These are phyloP conservation scores for Yarrowia osloensis DNA, from an alignment of 805 yeast genomes.

Conservation along the genomic window DNA sequence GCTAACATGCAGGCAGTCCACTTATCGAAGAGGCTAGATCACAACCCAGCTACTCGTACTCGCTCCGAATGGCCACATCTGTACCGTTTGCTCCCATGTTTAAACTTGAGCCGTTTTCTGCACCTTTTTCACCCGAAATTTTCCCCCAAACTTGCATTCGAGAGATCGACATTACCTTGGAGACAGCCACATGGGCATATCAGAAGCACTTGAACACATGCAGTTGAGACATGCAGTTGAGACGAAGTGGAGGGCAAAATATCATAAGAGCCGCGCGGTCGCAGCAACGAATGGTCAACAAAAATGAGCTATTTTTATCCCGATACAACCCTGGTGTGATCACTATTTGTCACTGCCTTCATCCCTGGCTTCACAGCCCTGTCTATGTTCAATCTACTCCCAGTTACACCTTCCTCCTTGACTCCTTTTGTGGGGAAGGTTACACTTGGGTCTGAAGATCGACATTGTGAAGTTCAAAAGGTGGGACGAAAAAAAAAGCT, in stretches of 20 bases:
- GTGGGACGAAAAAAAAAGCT: background rate
- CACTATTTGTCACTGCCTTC: too few relatives aligned
- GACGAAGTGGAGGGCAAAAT: background rate
- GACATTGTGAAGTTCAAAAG: background rate
- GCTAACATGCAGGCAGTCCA: too few relatives aligned
- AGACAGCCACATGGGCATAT: background rate
- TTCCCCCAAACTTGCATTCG: background rate
- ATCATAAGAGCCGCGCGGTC: background rate
- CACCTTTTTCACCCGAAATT: background rate
- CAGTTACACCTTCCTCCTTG: background rate
- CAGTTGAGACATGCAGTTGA: too few relatives aligned
- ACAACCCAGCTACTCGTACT: too few relatives aligned
- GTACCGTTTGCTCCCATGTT: background rate
- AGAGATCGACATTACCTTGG: slow-evolving; percentile 1
- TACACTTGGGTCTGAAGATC: background rate
- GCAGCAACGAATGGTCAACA: background rate
- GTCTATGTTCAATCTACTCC: background rate
- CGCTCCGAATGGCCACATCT: background rate
- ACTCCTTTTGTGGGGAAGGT: slow-evolving; percentile 7
- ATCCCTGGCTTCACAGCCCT: too few relatives aligned
- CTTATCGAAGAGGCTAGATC: too few relatives aligned
- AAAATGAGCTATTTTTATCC: background rate
- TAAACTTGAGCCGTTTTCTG: background rate
- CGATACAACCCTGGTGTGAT: background rate
- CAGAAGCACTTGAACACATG: background rate